Percentiles rank a stretch among this genome's conserved stretches.
These are phyloP conservation scores for Suillus fuscotomentosus DNA, from an alignment of 768 basidiomycete genomes.

Conservation along the genomic window DNA sequence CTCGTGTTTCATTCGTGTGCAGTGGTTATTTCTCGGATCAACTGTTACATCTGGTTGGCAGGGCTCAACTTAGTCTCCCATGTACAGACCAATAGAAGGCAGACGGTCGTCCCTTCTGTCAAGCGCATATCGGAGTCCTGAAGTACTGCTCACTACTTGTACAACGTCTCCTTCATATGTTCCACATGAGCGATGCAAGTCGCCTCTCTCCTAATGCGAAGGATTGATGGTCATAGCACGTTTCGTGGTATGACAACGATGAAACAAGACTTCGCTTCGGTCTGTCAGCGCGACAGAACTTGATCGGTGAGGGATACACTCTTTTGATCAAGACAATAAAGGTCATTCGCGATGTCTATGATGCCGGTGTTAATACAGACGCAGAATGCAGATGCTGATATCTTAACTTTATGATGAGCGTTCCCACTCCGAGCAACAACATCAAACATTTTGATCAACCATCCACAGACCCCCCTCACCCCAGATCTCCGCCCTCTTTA, in stretches of 20 bases:
- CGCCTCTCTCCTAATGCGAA: not conserved
- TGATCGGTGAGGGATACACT: not conserved
- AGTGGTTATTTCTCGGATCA: not conserved
- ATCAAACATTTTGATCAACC: not conserved
- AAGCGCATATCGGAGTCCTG: not conserved
- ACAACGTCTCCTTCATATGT: not conserved
- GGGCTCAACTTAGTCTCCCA: not conserved
- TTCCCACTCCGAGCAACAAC: not conserved
- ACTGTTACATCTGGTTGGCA: not conserved
- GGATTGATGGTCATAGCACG: not conserved
- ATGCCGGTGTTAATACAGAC: not conserved
- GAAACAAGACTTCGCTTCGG: not conserved
- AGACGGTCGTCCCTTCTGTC: not conserved
- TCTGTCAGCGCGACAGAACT: not conserved
- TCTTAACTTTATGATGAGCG: not conserved
- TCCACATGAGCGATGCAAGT: not conserved
- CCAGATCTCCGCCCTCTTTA: not conserved
- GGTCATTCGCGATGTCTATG: not conserved
- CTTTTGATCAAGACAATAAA: not conserved
- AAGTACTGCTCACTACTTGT: not conserved
- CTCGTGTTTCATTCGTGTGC: not conserved
- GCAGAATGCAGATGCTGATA: not conserved
- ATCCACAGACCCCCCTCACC: not conserved
- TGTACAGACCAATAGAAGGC: not conserved
- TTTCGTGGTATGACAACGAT: not conserved